These are phyloP conservation scores for Hygrocybe punicea DNA, from an alignment of 768 basidiomycete species.

Conservation along the genomic window DNA sequence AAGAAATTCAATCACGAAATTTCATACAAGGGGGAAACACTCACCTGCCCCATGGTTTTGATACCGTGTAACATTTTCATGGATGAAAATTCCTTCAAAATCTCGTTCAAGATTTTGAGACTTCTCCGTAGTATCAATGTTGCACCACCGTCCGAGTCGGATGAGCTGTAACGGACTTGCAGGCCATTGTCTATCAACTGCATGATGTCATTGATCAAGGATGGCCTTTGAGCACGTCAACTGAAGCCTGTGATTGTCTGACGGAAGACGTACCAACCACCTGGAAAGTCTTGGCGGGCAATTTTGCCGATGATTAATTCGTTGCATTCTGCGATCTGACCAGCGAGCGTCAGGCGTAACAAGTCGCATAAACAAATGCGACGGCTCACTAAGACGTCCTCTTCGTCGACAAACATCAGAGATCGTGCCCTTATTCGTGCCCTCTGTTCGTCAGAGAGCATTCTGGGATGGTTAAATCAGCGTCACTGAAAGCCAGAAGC, in stretches of 20 bases:
- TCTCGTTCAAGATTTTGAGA: slow-evolving; percentile 58
- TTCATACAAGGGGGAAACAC: slow-evolving; percentile 9
- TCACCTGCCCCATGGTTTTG: slow-evolving; percentile 61
- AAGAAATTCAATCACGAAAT: neutral
- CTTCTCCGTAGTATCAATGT: slow-evolving; percentile 55
- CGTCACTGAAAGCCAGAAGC: slow-evolving; percentile 9
- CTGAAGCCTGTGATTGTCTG: neutral
- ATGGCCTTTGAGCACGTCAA: slow-evolving; percentile 47
- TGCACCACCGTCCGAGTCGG: slow-evolving; percentile 41
- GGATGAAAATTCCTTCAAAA: slow-evolving; percentile 67
- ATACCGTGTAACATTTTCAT: slow-evolving; percentile 70
- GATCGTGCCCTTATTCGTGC: slow-evolving; percentile 60
- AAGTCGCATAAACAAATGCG: slow-evolving; percentile 3
- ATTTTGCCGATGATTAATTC: slow-evolving; percentile 72
- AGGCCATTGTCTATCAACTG: slow-evolving; percentile 52
- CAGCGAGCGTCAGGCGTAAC: slow-evolving; percentile 4
- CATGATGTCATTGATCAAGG: slow-evolving; percentile 54
- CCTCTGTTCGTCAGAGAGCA: slow-evolving; percentile 67
- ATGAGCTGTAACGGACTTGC: slow-evolving; percentile 45
- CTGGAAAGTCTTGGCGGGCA: slow-evolving; percentile 73
- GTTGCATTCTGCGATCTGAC: slow-evolving; percentile 76
- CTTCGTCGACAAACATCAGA: slow-evolving; percentile 67
- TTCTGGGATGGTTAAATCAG: slow-evolving; percentile 45
- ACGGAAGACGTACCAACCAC: slow-evolving; percentile 52
- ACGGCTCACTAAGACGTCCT: slow-evolving; percentile 65